phyloP scores from a whole-genome alignment of 83 land plant species.

The Thuja plicata region DNA sequence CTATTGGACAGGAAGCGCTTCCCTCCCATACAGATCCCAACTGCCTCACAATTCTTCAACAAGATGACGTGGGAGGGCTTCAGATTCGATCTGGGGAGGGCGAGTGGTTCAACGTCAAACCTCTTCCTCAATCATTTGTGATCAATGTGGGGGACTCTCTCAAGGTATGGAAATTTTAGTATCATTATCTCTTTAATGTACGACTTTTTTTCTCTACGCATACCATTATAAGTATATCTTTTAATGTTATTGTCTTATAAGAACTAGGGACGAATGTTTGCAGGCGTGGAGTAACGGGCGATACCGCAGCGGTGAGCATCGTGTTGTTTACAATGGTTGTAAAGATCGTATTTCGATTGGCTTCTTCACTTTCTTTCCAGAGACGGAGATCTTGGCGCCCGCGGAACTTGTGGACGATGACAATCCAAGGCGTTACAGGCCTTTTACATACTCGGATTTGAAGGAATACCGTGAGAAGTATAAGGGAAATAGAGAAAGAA shows the following conservation, averaged over 20 bases:
- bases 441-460: too few species aligned
- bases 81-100: conserved; percentile 28
- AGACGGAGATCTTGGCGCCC: too few species aligned
- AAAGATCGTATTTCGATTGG: too few species aligned
- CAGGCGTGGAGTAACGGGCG: conserved; percentile 1
- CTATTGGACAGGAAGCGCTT: conserved; percentile 5
- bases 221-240: neutral
- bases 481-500: too few species aligned
- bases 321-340: too few species aligned
- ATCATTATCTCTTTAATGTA: too few species aligned
- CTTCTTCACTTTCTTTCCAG: too few species aligned
- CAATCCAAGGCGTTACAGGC: too few species aligned
- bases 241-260: too few species aligned
- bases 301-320: too few species aligned
- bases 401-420: too few species aligned
- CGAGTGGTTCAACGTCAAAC: conserved; percentile 25
- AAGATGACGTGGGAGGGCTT: conserved; percentile 27
- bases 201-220: neutral
- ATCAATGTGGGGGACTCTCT: conserved; percentile 37
- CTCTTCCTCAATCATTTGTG: conserved; percentile 21
- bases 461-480: too few species aligned
- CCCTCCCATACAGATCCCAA: conserved; percentile 17
- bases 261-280: neutral
- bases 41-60: conserved; percentile 24
- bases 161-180: conserved; percentile 18